A percentile compares a stretch with the other conserved stretches of the same genome.
Evolutionary conservation across 768 basidiomycete species (phyloP).

Genomic region (Hericium alpestre): DNA sequence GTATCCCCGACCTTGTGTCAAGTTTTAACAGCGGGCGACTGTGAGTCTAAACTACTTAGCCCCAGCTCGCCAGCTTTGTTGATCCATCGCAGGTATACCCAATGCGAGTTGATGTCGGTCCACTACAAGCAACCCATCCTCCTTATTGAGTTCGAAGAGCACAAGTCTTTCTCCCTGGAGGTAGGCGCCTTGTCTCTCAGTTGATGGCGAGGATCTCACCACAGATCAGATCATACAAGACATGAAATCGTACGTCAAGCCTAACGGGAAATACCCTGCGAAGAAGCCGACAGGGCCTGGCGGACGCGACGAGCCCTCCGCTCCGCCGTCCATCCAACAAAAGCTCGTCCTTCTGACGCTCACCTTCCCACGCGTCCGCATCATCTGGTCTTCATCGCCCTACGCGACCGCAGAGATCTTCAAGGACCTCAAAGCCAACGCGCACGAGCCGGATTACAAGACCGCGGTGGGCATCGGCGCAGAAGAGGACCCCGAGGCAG

Average conservation of each 20-base stretch:
- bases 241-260: slow-evolving; percentile 57
- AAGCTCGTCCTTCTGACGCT: slow-evolving; percentile 86
- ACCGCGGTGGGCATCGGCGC: slow-evolving; percentile 75
- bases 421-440: slow-evolving; percentile 76
- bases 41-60: slow-evolving; percentile 37
- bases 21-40: slow-evolving; percentile 91
- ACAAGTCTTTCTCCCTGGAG: slow-evolving; percentile 88
- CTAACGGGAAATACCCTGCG: slow-evolving; percentile 42
- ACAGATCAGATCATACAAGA: slow-evolving; percentile 48
- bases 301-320: slow-evolving; percentile 23
- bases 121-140: slow-evolving; percentile 92
- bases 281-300: slow-evolving; percentile 32
- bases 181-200: slow-evolving; percentile 28
- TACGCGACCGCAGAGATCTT: slow-evolving; percentile 89
- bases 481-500: slow-evolving; percentile 59
- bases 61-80: background rate
- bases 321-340: slow-evolving; percentile 62
- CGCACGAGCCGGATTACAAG: slow-evolving; percentile 68
- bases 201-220: background rate
- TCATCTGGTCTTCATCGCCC: slow-evolving; percentile 96
- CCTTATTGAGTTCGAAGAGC: slow-evolving; percentile 95
- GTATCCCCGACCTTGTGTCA: slow-evolving; percentile 81
- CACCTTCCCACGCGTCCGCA: slow-evolving; percentile 81
- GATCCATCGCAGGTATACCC: slow-evolving; percentile 60
- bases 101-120: slow-evolving; percentile 93